Base-by-base conservation (phyloP, 192 early-diverging fungal species). In the Backusella liffmaniae region DNA sequence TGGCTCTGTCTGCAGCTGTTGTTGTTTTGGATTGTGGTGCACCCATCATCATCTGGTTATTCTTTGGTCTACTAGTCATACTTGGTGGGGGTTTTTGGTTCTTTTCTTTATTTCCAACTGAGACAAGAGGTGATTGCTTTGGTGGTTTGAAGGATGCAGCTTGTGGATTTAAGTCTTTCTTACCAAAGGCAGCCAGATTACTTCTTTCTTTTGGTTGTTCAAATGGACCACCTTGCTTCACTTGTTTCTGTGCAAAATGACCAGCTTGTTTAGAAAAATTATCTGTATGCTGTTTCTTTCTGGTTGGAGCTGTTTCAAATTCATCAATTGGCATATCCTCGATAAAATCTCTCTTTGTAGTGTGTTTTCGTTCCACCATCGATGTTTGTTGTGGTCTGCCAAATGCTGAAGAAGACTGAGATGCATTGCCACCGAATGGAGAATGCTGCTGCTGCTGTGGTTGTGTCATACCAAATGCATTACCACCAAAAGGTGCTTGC, bases 1-100 rank as follows among this genome's bases (percentile, higher is more conserved):
- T 42, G 13, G 76, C 76, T 15, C 76, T 16, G 67, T 77, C 76
- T 15, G 76, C 65, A 26, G 66, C 67, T 26, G 75, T 77, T 59
- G 10, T 59, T 29, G 21, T 13, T 13, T 59, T 13, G 1, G 10
- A 59, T 10, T 23, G 8, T 2, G 56, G 56, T 3, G 23, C 8
- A 12, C 23, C 9, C 56, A 59, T 59, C 53, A 59, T 39, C 37
- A 39, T 39, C 37, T 53, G 5, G 49, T 5, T 21, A 21, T 21
- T 53, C 8, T 59, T 59, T 13, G 18, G 21, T 26, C 56, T 9
- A 53, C 51, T 21, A 8, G 51, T 0, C 10, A 44, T 21, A 8
- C 21, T 10, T 8, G 7, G 3, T 26, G 10, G 23, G 9, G 56
- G 21, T 26, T 59, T 59, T 8, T 59, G 21, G 9, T 59, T 18